These are phyloP conservation scores for Boletus insuetus DNA, from an alignment of 768 basidiomycete species.

Conservation along the genomic window DNA sequence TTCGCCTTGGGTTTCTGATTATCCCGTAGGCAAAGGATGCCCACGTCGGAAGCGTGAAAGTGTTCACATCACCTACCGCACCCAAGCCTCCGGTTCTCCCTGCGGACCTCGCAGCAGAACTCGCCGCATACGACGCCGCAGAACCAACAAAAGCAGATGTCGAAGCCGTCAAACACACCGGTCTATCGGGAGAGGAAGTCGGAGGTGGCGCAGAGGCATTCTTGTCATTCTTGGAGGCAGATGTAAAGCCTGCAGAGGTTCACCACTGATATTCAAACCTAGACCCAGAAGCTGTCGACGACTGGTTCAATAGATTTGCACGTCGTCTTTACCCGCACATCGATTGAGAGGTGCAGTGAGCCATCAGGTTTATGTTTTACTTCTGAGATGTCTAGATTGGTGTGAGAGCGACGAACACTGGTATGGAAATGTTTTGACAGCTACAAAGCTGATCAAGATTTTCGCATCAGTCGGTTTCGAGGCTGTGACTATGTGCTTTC, in stretches of 20 bases:
- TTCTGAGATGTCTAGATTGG: background rate
- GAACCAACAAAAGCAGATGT: conserved; percentile 62
- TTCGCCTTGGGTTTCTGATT: background rate
- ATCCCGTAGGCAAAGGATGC: conserved; percentile 76
- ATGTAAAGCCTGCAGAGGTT: conserved; percentile 63
- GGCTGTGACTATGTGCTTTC: too few relatives aligned
- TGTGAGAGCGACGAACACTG: background rate
- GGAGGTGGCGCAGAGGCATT: conserved; percentile 65
- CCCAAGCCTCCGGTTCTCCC: conserved; percentile 79
- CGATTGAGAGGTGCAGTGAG: background rate
- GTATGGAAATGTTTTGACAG: background rate
- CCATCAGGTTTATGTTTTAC: background rate
- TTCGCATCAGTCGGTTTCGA: too few relatives aligned
- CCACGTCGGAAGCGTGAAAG: conserved; percentile 83
- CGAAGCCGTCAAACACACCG: conserved; percentile 32
- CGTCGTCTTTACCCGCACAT: background rate
- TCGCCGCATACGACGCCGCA: conserved; percentile 78
- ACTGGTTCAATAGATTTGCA: conserved; percentile 17
- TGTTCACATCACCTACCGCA: conserved; percentile 68
- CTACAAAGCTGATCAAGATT: too few relatives aligned
- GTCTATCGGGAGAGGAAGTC: conserved; percentile 20
- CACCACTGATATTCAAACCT: conserved; percentile 42
- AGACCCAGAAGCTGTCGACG: conserved; percentile 6
- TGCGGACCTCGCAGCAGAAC: conserved; percentile 81
- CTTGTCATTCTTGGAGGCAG: conserved; percentile 78